These are phyloP conservation scores for Ephemerocybe angulata DNA, from an alignment of 768 basidiomycete genomes.

Conservation along the genomic window DNA sequence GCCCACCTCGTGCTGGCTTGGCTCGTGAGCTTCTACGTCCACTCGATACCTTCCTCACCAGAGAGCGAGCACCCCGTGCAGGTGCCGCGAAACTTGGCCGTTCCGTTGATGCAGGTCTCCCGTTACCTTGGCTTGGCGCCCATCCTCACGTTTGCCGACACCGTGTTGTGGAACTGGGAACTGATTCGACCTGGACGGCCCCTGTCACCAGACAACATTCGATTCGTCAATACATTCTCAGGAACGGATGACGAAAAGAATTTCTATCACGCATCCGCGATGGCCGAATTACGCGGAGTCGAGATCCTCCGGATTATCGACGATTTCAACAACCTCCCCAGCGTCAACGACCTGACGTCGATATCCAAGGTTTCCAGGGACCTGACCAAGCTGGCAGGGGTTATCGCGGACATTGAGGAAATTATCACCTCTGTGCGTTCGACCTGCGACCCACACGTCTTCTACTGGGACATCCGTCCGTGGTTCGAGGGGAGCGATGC, in stretches of 20 bases:
- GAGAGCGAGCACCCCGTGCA: constrained; percentile 35
- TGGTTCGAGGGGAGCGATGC: constrained; percentile 88
- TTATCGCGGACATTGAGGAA: constrained; percentile 72
- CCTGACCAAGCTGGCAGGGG: constrained; percentile 58
- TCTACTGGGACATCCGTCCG: constrained; percentile 87
- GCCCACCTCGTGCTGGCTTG: constrained; percentile 89
- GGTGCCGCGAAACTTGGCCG: constrained; percentile 73
- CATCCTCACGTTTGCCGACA: constrained; percentile 92
- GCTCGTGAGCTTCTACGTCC: constrained; percentile 87
- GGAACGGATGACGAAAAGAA: constrained; percentile 77
- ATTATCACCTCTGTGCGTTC: constrained; percentile 67
- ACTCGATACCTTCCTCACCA: constrained; percentile 61
- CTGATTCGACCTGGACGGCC: constrained; percentile 54
- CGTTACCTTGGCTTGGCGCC: constrained; percentile 81
- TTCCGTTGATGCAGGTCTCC: constrained; percentile 78
- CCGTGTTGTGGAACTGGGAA: constrained; percentile 91
- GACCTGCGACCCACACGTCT: constrained; percentile 76
- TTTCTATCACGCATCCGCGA: constrained; percentile 84
- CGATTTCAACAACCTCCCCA: constrained; percentile 76
- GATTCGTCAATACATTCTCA: constrained; percentile 74
- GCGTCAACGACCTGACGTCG: constrained; percentile 56
- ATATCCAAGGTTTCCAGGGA: constrained; percentile 69
- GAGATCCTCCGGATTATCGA: constrained; percentile 85
- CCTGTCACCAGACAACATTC: constrained; percentile 69
- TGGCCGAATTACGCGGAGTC: constrained; percentile 81